Conservation (phyloP, 495 filamentous ascomycete species). For the Neurospora sp. region DNA sequence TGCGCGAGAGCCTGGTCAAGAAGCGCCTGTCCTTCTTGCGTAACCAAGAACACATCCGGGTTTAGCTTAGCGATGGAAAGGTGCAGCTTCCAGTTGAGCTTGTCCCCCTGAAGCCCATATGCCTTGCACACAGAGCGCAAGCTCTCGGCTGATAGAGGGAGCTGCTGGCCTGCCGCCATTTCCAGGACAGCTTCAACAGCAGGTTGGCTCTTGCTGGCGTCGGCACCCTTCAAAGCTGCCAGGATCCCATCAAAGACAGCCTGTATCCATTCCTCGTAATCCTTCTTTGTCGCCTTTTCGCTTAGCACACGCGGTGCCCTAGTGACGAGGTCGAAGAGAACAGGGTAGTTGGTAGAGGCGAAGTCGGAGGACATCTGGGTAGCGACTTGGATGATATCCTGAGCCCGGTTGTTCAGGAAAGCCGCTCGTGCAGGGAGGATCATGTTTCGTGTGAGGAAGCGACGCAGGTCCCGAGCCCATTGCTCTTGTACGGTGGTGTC, state of each 20-base stretch:
- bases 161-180: slow-evolving; percentile 23
- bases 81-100: slow-evolving; percentile 51
- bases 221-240: slow-evolving; percentile 11
- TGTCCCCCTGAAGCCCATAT: slow-evolving; percentile 26
- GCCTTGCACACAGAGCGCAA: slow-evolving; percentile 32
- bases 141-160: slow-evolving; percentile 13
- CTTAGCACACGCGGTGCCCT: slow-evolving; percentile 45
- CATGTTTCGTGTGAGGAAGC: slow-evolving; percentile 57
- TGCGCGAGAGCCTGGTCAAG: slow-evolving; percentile 23
- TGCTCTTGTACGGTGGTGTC: slow-evolving; percentile 11
- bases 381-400: slow-evolving; percentile 23
- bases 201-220: slow-evolving; percentile 4
- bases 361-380: slow-evolving; percentile 23
- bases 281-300: slow-evolving; percentile 40
- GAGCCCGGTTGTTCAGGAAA: slow-evolving; percentile 37
- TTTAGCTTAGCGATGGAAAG: slow-evolving; percentile 54
- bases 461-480: slow-evolving; percentile 42
- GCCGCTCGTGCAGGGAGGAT: slow-evolving; percentile 53
- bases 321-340: slow-evolving; percentile 50
- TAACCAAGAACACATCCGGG: slow-evolving; percentile 54
- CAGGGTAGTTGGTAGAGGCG: slow-evolving; percentile 26
- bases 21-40: slow-evolving; percentile 21
- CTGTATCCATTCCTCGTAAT: slow-evolving; percentile 58
- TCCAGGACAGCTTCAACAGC: slow-evolving; percentile 30
- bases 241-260: slow-evolving; percentile 48